Evolutionary conservation across 306 rosid species (phyloP), one percentile per base, ranked within the genome.

Genomic region (Vigna nakashimae): DNA sequence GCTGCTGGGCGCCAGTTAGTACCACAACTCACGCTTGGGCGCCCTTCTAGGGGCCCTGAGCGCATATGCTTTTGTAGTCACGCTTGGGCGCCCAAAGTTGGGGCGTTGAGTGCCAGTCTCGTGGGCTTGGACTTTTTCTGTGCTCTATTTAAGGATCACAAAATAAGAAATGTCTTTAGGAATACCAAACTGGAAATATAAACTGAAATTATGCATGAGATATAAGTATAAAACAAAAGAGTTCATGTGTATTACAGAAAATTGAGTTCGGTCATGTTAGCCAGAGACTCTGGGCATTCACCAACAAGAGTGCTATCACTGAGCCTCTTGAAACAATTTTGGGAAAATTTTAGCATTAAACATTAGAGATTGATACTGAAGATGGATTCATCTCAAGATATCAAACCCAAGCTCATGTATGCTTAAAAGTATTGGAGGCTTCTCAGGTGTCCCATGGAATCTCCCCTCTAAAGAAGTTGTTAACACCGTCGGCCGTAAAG

Each of bases 271-370:
- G 96, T 87, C 99, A 95, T 91, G 89, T 87, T 91, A 69, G 26
- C 48, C 46, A 8, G 3, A 63, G 17, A 71, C 67, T 80, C 84
- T 4, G 98, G 98, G 77, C 86, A 85, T 84, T 74, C 81, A 76
- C 91, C 99, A 32, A 87, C 79, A 75, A 95, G 89, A 83, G 91
- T 92, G 86, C 92, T 91, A 68, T 95, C 91, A 71, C 90, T 95
- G 57, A 95, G 94, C 89, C 99, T 90, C 98, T 97, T 95, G 80
- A 81, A 79, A 76, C 58, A 82, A 73, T 20, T 82, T 71, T 9
- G 64, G 71, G 0, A 58, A 43, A 70, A n/a, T 64, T 55, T 79
- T n/a, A 64, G 49, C 69, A 80, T 82, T 24, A 24, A 24, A 24
- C 26, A 24, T 24, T 24, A 24, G 26, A 52, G n/a, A 56, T 24